Evolutionary conservation across 176 grass and related monocot genomes (phyloP), one percentile per base, ranked within the genome.

Genomic region (Lolium perenne): DNA sequence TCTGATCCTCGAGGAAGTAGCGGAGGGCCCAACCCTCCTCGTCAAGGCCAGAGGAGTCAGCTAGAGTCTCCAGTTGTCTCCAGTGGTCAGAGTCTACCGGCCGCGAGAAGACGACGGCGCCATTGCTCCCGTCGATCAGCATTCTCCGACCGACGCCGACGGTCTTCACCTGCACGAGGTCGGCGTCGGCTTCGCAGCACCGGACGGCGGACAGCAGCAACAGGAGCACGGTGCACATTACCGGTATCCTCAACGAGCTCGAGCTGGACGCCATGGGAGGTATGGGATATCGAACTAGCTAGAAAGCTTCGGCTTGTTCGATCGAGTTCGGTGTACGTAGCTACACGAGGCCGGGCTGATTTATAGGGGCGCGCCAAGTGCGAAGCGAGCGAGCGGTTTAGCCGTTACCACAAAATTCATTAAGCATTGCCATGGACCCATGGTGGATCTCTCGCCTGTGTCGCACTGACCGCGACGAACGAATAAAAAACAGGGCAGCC

Each of bases 131-230:
- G 20, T 51, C 6, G 35, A 63, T 54, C 72, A 90, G 79, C 84
- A 86, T 83, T 83, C 35, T 86, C 79, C 88, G 74, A 2, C 72
- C 69, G 0, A 45, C 64, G 4, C 72, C 69, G 0, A 45, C 64
- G 29, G 11, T 0, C 78, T 23, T n/a, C 10, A 2, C 40, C 62
- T 4, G n/a, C 5, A 15, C 43, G 43, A 73, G 43, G n/a, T 2
- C 71, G 1, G 56, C 21, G n/a, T 2, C 71, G 2, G 56, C 21
- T 47, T 83, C 65, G 38, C 56, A 3, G 35, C 8, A 17, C 0
- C 62, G 32, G n/a, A 23, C 72, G 3, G 4, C 26, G 15, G 63
- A 38, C 35, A 86, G 46, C 18, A 86, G 55, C 20, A 90, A 16
- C 55, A 60, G 7, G 14, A 90, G 22, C 8, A 22, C 17, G 35